Base-by-base conservation (phyloP, 2,329 filamentous ascomycete species). In the Verticillium longisporum region DNA sequence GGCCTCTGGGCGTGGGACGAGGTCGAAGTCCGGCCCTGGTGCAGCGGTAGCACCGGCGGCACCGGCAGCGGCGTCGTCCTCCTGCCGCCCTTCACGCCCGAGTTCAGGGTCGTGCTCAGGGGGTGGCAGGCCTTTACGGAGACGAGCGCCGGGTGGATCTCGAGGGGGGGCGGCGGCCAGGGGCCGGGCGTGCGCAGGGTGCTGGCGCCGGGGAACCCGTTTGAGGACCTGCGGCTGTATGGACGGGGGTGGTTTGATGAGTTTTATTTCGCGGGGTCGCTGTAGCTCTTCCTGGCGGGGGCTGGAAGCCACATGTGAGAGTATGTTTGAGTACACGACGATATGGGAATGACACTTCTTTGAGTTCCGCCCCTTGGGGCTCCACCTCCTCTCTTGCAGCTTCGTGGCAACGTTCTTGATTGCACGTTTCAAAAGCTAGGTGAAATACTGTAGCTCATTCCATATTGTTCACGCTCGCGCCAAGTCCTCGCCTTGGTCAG, bases 1-100 rank as follows among this genome's bases (percentile, higher is more conserved):
- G 63, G 63, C 13, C 60, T 65, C 56, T 65, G 63, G 63, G 62
- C 62, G 41, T 65, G 63, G 63, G 56, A 50, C 18, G 60, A 62
- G 56, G 57, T 61, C 15, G 56, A 57, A 1, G 10, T 53, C 4
- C 53, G 55, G 38, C 32, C 2, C n/a, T 26, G 45, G 45, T 50
- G n/a, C 45, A 13, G 26, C 26, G 31, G 3, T 9, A n/a, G 18
- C 50, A n/a, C 34, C 36, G 3, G n/a, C n/a, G n/a, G n/a, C n/a
- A n/a, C n/a, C n/a, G n/a, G n/a, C n/a, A n/a, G 13, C 18, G 6
- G 4, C n/a, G 21, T 21, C 38, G 57, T 53, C 31, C 34, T 41
- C 53, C 15, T 58, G 45, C 26, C 33, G 18, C 31, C 45, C 37
- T 33, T 65, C 6, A 57, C 10, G 32, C 60, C 60, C 15, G 11